Evolutionary conservation across 1,284 basidiomycete species (phyloP), one percentile per base, ranked within the genome.

Genomic region (Rhodotorula sp.): DNA sequence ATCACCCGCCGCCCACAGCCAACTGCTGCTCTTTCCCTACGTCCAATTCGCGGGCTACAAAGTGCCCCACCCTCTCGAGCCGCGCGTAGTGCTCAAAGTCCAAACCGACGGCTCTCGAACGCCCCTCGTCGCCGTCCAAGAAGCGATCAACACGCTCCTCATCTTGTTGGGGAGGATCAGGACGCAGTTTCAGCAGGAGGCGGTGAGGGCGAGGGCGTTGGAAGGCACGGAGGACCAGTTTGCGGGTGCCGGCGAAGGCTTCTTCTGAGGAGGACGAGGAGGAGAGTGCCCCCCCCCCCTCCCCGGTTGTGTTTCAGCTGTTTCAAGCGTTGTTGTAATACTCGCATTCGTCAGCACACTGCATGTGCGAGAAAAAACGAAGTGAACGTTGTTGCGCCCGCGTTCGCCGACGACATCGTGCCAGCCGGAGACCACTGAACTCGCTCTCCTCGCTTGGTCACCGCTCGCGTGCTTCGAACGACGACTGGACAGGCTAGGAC

Each of bases 21-120:
- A 97, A 85, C 87, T 96, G 32, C 87, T 95, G 32, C 81, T 88
- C 20, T 90, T 90, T 84, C 88, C 91, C 1, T 85, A 88, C 75
- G 88, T 96, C 73, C 87, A 95, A 69, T 99, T 99, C 79, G 94
- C 94, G 4, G 95, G 95, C 0, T 98, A 98, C 87, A 94, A 94
- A 83, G 92, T 95, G 49, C 94, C 95, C 0, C 95, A 98, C 78
- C 95, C 96, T 1, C 86, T 97, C 27, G 92, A 97, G 74, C 94
- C 95, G 13, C 86, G 93, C 78, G 95, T 98, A 81, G 84, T 90
- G 51, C 86, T 99, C 81, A 97, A 96, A 81, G 88, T 98, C 70
- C 95, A 98, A 82, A 97, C 94, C 2, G 93, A 98, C 81, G 94
- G 94, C 32, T 85, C 86, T 1, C 80, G 89, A 59, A 91, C 94